Evolutionary conservation across 2,329 filamentous ascomycete genomes (phyloP), one percentile per base, ranked within the genome.

Genomic region (Fusarium protoensiforme): DNA sequence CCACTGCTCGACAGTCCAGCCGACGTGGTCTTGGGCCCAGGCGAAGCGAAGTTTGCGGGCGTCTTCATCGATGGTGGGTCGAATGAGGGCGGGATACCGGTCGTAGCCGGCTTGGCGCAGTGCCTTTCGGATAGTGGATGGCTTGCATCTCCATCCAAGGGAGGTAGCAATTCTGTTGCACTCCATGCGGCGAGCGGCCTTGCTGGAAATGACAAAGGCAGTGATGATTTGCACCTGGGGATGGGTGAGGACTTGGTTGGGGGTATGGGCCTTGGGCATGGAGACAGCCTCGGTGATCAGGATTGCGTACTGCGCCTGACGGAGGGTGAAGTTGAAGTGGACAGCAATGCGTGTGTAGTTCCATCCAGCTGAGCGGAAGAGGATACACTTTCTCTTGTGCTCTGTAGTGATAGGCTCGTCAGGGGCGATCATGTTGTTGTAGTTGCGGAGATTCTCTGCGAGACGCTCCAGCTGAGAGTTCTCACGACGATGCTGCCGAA

Each of bases 1-100:
- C 71, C 71, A 74, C 33, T 74, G 58, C 8, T 74, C 71, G 9
- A 56, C 10, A 13, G 64, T 74, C 64, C 68, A 74, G 9, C 69
- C 33, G 43, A 64, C 36, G 43, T 74, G 71, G 11, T 43, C 24
- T 1, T 27, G 36, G 18, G 71, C 71, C 24, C 68, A 74, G n/a
- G 39, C 27, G 4, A 74, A 64, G 7, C 71, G 71, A 20, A 63
- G 48, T 31, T 65, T 36, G 13, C 65, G 64, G n/a, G 41, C 46
- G 24, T 61, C 20, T 20, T 74, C 58, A 38, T 53, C 24, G 53
- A 74, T 74, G 9, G n/a, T 9, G 10, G 68, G 71, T 5, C 57
- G 71, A 2, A 35, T 10, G 10, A 74, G 14, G 11, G 71, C 71
- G 14, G 58, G 64, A n/a, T 65, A 64, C 24, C 39, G 43, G 22